A percentile compares a stretch with the other conserved stretches of the same genome.
These are phyloP conservation scores for Gardenia jasminoides DNA, from an alignment of 257 asterid genomes.

Conservation along the genomic window DNA sequence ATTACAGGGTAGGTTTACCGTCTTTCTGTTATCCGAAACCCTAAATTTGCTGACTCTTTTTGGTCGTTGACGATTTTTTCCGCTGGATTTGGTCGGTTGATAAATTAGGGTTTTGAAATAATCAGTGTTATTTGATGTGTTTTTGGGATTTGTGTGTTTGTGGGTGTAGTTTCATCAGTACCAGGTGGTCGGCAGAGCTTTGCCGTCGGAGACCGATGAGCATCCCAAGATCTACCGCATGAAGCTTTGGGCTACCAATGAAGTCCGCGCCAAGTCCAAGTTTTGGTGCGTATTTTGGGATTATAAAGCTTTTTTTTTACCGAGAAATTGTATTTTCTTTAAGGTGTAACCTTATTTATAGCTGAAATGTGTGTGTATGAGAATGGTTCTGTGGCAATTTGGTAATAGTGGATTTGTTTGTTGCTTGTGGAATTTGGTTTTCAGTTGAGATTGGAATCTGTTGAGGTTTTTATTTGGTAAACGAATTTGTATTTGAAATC, in stretches of 20 bases:
- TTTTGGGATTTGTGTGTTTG: slow-evolving; percentile 1
- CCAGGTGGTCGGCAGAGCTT: slow-evolving; percentile 94
- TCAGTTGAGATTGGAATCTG: not conserved
- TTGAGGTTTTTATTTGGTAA: not conserved
- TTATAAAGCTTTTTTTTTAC: not conserved
- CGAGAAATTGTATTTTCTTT: not conserved
- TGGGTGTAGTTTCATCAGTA: slow-evolving; percentile 71
- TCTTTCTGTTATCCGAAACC: not conserved
- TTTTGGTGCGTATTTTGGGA: slow-evolving; percentile 48
- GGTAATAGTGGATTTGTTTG: not conserved
- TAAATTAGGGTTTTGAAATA: not conserved
- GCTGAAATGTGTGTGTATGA: not conserved
- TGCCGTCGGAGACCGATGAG: slow-evolving; percentile 77
- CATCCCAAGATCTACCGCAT: slow-evolving; percentile 88
- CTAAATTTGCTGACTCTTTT: not conserved
- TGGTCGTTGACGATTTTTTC: not conserved
- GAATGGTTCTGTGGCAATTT: not conserved
- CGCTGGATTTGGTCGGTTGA: not conserved
- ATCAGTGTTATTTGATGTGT: not conserved
- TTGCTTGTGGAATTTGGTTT: not conserved
- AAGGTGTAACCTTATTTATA: not conserved
- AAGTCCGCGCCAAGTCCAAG: slow-evolving; percentile 90
- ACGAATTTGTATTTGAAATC: not conserved
- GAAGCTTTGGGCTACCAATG: slow-evolving; percentile 96
- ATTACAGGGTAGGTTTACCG: slow-evolving; percentile 35